These are phyloP conservation scores for Quercus phellos DNA, from an alignment of 331 rosid species.

Conservation along the genomic window DNA sequence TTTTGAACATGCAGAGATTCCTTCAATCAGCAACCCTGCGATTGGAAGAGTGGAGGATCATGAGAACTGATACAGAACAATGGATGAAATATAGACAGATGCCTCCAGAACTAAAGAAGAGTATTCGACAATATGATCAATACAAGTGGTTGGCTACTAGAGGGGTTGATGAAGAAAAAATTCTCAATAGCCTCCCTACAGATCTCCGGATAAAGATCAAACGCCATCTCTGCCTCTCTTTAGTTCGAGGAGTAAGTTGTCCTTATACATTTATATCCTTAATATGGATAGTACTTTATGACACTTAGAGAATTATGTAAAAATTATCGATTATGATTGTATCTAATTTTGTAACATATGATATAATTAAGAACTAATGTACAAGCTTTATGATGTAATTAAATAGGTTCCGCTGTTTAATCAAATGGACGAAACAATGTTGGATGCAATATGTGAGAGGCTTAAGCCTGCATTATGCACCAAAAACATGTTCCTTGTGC, in stretches of 20 bases:
- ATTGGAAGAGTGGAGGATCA: slow-evolving; percentile 55
- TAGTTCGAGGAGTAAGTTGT: slow-evolving; percentile 14
- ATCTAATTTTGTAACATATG: no score
- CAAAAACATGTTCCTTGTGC: background rate
- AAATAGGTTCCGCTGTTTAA: background rate
- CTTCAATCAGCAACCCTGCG: slow-evolving; percentile 48
- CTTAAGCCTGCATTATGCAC: slow-evolving; percentile 12
- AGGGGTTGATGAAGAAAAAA: slow-evolving; percentile 48
- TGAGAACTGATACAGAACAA: slow-evolving; percentile 48
- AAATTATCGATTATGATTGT: no score
- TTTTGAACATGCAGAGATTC: slow-evolving; percentile 28
- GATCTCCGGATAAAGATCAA: slow-evolving; percentile 52
- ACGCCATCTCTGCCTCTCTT: slow-evolving; percentile 50
- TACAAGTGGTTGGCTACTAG: slow-evolving; percentile 54
- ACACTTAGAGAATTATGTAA: no score
- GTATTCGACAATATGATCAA: slow-evolving; percentile 44
- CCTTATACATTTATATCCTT: no score
- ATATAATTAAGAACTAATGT: no score
- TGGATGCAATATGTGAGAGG: slow-evolving; percentile 2
- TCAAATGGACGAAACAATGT: slow-evolving; percentile 3
- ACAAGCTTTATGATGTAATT: no score
- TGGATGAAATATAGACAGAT: slow-evolving; percentile 58
- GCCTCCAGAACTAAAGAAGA: slow-evolving; percentile 37
- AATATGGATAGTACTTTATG: no score
- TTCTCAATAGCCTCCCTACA: slow-evolving; percentile 42